phyloP scores from a whole-genome alignment of 83 land plant species.

The Picea engelmannii region DNA sequence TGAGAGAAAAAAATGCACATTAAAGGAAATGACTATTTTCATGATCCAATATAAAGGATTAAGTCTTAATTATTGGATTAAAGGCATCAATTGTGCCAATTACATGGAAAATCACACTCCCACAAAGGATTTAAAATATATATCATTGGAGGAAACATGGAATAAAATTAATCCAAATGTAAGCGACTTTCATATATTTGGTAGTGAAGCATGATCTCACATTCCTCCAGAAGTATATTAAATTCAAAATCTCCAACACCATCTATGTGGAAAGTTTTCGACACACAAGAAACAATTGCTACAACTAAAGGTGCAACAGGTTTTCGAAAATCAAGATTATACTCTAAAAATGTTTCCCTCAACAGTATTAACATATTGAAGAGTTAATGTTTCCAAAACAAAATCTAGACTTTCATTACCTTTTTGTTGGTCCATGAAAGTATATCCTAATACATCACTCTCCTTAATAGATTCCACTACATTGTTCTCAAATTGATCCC shows the following conservation, averaged over 20 bases:
- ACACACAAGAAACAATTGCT: slow-evolving; percentile 97
- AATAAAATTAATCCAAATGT: too few species aligned
- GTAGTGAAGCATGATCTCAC: too few species aligned
- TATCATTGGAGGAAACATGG: too few species aligned
- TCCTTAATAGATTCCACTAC: slow-evolving; percentile 93
- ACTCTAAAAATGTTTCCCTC: slow-evolving; percentile 80
- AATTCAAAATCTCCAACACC: slow-evolving; percentile 80
- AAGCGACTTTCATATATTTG: too few species aligned
- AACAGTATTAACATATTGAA: slow-evolving; percentile 86
- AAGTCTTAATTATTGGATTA: too few species aligned
- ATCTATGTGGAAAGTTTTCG: slow-evolving; percentile 83
- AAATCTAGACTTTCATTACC: slow-evolving; percentile 90
- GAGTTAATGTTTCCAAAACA: slow-evolving; percentile 91
- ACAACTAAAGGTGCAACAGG: slow-evolving; percentile 83
- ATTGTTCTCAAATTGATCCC: too few species aligned
- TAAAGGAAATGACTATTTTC: too few species aligned
- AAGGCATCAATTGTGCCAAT: too few species aligned
- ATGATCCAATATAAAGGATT: too few species aligned
- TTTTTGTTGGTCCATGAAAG: slow-evolving; percentile 95
- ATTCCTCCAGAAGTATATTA: slow-evolving; percentile 62
- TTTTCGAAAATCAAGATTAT: slow-evolving; percentile 81
- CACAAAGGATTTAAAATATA: too few species aligned
- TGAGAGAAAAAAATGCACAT: too few species aligned
- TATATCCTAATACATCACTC: slow-evolving; percentile 95
- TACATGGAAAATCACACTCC: too few species aligned